phyloP scores from a whole-genome alignment of 345 rosid genomes.

The Clausena lansium region DNA sequence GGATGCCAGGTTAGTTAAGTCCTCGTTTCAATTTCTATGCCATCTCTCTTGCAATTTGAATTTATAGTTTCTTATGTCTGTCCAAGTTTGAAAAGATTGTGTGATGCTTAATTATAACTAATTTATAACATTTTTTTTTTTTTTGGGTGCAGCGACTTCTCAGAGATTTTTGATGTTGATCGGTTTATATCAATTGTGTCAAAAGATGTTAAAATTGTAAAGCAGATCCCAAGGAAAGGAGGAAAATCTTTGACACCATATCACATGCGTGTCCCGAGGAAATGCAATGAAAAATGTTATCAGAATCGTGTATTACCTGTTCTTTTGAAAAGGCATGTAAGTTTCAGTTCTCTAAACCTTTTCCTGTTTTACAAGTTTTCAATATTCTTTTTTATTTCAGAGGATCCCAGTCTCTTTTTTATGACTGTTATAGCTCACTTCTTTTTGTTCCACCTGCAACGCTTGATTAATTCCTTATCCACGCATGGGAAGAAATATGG shows the following conservation, averaged over 20 bases:
- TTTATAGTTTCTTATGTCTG: neutral
- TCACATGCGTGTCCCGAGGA: conserved; percentile 91
- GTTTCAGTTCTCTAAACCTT: conserved; percentile 43
- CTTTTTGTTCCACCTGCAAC: neutral
- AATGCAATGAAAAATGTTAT: conserved; percentile 91
- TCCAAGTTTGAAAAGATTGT: neutral
- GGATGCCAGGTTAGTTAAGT: conserved; percentile 74
- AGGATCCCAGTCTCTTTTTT: neutral
- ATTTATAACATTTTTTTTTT: neutral
- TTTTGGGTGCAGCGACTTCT: conserved; percentile 60
- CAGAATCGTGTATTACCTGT: conserved; percentile 78
- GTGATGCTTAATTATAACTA: conserved; percentile 1
- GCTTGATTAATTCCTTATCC: neutral
- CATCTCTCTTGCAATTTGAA: neutral
- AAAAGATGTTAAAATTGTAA: conserved; percentile 87
- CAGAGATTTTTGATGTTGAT: conserved; percentile 78
- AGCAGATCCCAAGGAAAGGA: conserved; percentile 70
- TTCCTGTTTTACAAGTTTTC: neutral
- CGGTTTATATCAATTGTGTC: conserved; percentile 78
- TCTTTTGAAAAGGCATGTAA: conserved; percentile 99
- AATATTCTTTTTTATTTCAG: neutral
- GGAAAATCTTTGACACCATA: conserved; percentile 56
- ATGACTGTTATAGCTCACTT: neutral
- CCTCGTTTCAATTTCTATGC: neutral
- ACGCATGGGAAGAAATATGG: neutral